Evolutionary conservation across 2,329 filamentous ascomycete species (phyloP).

Genomic region (Chaetothyriales sp.): DNA sequence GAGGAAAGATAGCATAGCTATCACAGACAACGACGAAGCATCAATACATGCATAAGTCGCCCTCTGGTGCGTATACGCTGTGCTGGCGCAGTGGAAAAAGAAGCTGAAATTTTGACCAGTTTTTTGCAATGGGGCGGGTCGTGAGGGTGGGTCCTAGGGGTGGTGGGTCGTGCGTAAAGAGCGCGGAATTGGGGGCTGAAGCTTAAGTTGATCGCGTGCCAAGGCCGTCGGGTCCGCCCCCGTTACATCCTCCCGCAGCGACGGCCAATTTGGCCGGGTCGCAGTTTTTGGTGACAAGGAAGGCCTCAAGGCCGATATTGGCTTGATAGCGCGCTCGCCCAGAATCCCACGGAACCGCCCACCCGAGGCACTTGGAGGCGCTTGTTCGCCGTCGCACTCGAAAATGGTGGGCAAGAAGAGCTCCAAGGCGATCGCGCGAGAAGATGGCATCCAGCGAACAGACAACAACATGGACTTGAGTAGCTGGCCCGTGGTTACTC

Average conservation of each 20-base stretch:
- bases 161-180: too few species aligned
- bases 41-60: background rate
- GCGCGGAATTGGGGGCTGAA: background rate
- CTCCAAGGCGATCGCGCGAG: conserved; percentile 35
- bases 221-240: background rate
- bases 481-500: conserved; percentile 79
- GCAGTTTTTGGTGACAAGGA: background rate
- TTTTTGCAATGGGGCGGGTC: too few species aligned
- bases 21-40: background rate
- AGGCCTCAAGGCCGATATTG: background rate
- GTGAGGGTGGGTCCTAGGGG: too few species aligned
- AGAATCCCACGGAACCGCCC: background rate
- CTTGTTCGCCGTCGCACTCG: background rate
- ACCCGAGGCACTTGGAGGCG: background rate
- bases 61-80: background rate
- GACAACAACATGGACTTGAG: conserved; percentile 97
- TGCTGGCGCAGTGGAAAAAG: background rate
- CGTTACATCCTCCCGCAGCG: too few species aligned
- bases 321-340: background rate
- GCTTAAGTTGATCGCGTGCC: background rate
- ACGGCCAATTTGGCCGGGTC: too few species aligned
- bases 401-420: conserved; percentile 54
- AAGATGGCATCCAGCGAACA: conserved; percentile 63
- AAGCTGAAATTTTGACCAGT: background rate
- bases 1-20: background rate